Evolutionary conservation across 1,139 yeast genomes (phyloP), one percentile per base, ranked within the genome.

Genomic region (Candida neerlandica): DNA sequence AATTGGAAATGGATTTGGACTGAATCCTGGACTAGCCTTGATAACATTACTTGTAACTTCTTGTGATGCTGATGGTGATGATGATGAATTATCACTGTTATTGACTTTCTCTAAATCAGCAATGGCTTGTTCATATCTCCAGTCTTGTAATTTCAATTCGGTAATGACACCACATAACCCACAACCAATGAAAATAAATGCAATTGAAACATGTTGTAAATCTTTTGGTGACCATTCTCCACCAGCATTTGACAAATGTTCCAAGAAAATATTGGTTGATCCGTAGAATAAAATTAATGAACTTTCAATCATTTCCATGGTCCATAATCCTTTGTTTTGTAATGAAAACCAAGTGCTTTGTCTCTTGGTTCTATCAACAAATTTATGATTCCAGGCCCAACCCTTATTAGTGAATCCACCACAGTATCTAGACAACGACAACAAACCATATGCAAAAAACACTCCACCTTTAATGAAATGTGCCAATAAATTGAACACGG

Each of bases 391-490:
- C 99, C 99, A 94, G 2, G 96, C 94, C 88, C 95, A 86, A 19
- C 99, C 98, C 52, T 78, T 73, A 51, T 78, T 75, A 33, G 79
- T 65, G 60, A 86, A 89, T 11, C 86, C 89, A 3, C 99, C 99
- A 59, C 91, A 82, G 66, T 89, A 92, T 58, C 98, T 81, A 2
- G 91, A 87, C 45, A 94, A 75, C 14, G 96, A 80, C 15, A 91
- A 67, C 6, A 92, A 53, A 10, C 99, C 99, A 46, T 87, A 73
- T 2, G 79, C 59, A 55, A 90, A 78, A 65, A 94, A 92, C 2
- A 94, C 94, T 12, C 95, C 96, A 51, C 99, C 99, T 68, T 94
- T 94, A 65, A 94, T 92, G 76, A 90, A 89, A 67, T 94, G 99
- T 1, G 99, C 99, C 53, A 92, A 77, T 48, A 94, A 70, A 62